These are phyloP conservation scores for Aspergillus ruber DNA, from an alignment of 2,329 filamentous ascomycete species.

Conservation along the genomic window DNA sequence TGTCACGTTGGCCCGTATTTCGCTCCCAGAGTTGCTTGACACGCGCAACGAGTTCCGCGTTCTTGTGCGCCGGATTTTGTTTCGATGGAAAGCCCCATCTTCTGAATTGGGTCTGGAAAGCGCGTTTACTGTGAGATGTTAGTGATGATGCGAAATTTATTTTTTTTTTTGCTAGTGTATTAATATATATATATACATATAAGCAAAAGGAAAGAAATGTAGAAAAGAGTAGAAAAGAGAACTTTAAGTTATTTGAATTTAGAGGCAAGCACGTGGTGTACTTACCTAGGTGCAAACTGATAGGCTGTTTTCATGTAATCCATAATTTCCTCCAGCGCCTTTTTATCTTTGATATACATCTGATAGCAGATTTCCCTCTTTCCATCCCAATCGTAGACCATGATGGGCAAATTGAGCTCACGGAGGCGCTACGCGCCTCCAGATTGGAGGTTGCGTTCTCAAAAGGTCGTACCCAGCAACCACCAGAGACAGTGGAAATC, in stretches of 20 bases:
- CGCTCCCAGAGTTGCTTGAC: conserved; percentile 72
- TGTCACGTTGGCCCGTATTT: conserved; percentile 66
- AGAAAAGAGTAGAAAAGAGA: too few species aligned
- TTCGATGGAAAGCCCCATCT: conserved; percentile 74
- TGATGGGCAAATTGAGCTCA: conserved; percentile 13
- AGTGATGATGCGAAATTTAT: not conserved
- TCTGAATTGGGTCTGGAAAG: conserved; percentile 69
- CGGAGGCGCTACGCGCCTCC: conserved; percentile 16
- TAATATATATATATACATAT: too few species aligned
- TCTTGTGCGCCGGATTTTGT: conserved; percentile 65
- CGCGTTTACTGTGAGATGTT: conserved; percentile 54
- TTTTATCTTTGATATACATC: conserved; percentile 71
- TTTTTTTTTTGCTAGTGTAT: too few species aligned
- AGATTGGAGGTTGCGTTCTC: conserved; percentile 19
- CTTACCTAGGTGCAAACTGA: conserved; percentile 65
- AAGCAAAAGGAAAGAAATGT: too few species aligned
- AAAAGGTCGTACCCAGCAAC: conserved; percentile 6
- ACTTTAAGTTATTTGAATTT: too few species aligned
- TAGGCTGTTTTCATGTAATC: conserved; percentile 59
- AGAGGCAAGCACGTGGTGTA: conserved; percentile 6
- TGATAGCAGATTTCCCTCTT: conserved; percentile 60
- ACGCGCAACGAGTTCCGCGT: conserved; percentile 59
- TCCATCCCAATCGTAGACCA: conserved; percentile 61
- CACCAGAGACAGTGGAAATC: not conserved
- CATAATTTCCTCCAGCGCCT: conserved; percentile 67